These are phyloP conservation scores for Oryza longistaminata DNA, from an alignment of 176 grass and related monocot genomes.

Conservation along the genomic window DNA sequence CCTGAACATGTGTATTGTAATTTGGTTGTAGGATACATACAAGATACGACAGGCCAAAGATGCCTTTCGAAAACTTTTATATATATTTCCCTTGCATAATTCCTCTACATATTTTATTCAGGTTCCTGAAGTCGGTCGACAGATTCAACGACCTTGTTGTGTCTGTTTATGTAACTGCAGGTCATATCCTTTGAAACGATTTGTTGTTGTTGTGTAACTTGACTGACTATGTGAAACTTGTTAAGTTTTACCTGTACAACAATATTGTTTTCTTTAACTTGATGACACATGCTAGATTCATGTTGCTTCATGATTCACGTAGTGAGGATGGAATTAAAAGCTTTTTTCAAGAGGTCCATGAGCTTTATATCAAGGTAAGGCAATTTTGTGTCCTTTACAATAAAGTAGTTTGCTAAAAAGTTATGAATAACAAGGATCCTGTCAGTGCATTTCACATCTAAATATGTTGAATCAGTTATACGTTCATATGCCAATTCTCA, in stretches of 20 bases:
- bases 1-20: not conserved
- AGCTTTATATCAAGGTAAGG: conserved; percentile 90
- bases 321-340: conserved; percentile 91
- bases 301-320: conserved; percentile 92
- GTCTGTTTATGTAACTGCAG: conserved; percentile 90
- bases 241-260: conserved; percentile 1
- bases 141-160: conserved; percentile 91
- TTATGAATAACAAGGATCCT: not conserved
- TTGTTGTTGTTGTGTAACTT: conserved; percentile 1
- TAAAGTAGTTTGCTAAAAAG: not conserved
- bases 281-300: conserved; percentile 81
- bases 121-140: conserved; percentile 91
- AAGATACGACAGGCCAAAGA: not conserved
- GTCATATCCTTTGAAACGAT: conserved; percentile 78
- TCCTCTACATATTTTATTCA: conserved; percentile 27
- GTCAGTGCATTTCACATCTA: conserved; percentile 8
- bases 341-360: conserved; percentile 95
- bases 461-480: conserved; percentile 15
- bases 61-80: not conserved
- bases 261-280: conserved; percentile 54
- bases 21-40: not conserved
- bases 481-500: not conserved
- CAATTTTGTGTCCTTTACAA: not conserved
- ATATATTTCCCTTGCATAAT: conserved; percentile 16
- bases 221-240: not conserved